Conservation (phyloP, 164 flowering plant species). For the Warburgia ugandensis region DNA sequence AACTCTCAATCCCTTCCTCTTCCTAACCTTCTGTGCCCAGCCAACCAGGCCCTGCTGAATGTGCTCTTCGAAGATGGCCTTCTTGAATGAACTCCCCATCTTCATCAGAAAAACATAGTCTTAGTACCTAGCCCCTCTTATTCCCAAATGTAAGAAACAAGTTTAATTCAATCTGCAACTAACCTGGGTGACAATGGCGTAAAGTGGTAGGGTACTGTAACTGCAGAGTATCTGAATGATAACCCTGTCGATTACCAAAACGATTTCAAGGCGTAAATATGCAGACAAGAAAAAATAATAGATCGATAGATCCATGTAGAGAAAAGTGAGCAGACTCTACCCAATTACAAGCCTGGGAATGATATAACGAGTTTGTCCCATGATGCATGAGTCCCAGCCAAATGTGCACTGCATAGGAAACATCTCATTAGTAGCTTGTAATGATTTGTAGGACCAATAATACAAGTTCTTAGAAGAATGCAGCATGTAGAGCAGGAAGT, state of each 20-base stretch:
- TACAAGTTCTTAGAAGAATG: no score
- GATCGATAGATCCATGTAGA: background rate
- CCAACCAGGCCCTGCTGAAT: slow-evolving; percentile 15
- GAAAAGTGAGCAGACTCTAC: slow-evolving; percentile 4
- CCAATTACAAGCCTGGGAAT: slow-evolving; percentile 16
- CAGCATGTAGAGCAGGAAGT: background rate
- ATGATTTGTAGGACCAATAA: background rate
- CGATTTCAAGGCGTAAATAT: background rate
- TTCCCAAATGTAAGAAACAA: background rate
- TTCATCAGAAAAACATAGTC: background rate
- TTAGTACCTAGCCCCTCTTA: background rate
- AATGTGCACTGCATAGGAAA: slow-evolving; percentile 4
- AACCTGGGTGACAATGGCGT: slow-evolving; percentile 21
- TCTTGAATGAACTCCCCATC: slow-evolving; percentile 19
- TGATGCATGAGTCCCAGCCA: slow-evolving; percentile 14
- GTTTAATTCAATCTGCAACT: background rate
- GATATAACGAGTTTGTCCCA: slow-evolving; percentile 6
- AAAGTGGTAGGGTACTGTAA: slow-evolving; percentile 15
- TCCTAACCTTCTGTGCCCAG: slow-evolving; percentile 17
- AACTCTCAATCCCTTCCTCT: slow-evolving; percentile 4
- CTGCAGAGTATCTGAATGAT: slow-evolving; percentile 18
- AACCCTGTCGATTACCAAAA: slow-evolving; percentile 2
- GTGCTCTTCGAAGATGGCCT: slow-evolving; percentile 16
- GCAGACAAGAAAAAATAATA: background rate
- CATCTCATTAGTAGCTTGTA: background rate